Conservation (phyloP, 805 yeast genomes). For the Zygosaccharomyces siamensis region DNA sequence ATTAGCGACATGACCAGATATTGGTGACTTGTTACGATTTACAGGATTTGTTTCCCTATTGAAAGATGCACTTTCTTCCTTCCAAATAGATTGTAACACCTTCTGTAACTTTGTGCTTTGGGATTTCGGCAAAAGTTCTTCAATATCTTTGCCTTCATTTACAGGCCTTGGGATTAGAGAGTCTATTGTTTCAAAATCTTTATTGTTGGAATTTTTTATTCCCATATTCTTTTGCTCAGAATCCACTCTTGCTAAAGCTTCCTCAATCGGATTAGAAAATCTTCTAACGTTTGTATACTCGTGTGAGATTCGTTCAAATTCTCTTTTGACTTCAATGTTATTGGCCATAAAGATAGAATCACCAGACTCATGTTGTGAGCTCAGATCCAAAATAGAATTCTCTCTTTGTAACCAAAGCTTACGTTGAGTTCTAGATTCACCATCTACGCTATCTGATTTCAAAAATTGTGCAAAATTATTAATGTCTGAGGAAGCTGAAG, state of each 20-base stretch:
- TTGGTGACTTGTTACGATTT: constrained; percentile 12
- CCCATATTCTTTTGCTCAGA: constrained; percentile 12
- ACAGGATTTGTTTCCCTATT: constrained; percentile 26
- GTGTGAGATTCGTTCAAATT: constrained; percentile 69
- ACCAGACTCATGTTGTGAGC: constrained; percentile 26
- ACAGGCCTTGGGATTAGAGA: constrained; percentile 9
- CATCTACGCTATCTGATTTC: constrained; percentile 35
- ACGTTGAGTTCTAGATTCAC: constrained; percentile 76
- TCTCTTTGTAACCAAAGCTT: constrained; percentile 80
- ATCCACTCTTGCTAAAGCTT: constrained; percentile 51
- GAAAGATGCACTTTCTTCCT: constrained; percentile 26
- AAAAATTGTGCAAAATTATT: constrained; percentile 42
- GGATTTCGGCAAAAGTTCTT: constrained; percentile 18
- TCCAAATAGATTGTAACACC: constrained; percentile 29
- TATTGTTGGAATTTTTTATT: constrained; percentile 9
- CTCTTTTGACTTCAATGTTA: constrained; percentile 59
- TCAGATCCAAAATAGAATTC: constrained; percentile 58
- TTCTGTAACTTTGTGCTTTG: constrained; percentile 26
- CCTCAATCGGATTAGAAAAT: constrained; percentile 64
- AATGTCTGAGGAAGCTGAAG: constrained; percentile 12
- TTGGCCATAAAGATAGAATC: constrained; percentile 39
- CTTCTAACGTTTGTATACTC: constrained; percentile 69
- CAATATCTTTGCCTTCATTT: constrained; percentile 12
- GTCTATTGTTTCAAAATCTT: constrained; percentile 6
- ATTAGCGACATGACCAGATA: constrained; percentile 12